Base-by-base conservation (phyloP, 2,329 filamentous ascomycete genomes). In the Sclerotinia subarctica region DNA sequence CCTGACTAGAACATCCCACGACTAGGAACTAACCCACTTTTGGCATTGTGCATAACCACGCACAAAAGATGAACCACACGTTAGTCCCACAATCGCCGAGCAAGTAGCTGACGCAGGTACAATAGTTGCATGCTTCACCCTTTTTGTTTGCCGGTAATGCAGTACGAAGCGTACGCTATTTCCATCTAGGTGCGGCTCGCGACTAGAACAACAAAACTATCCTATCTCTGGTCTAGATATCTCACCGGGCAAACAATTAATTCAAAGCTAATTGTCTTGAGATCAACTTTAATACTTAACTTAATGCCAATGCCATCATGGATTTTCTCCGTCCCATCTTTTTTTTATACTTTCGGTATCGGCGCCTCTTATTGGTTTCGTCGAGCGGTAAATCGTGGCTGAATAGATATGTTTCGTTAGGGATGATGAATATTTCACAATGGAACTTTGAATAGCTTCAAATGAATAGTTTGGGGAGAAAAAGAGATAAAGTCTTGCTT, bases 101-200 rank as follows among this genome's bases (percentile, higher is more conserved):
- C 52, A 26, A 58, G 38, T 57, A 32, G 47, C 29, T 64, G 51
- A 58, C 35, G 38, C 52, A 58, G 63, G 52, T 35, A n/a, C 63
- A 44, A 62, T 47, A 65, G 35, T 57, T 46, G 51, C 63, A 65
- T 58, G 52, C 51, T 65, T 65, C 42, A 58, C 63, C 63, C 63
- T 65, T 65, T 64, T 65, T 44, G 62, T 29, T 65, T 57, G 52
- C 63, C 51, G 63, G 63, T 57, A 65, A 29, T 47, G 42, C 57
- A 26, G 57, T n/a, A 62, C 58, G 44, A 49, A 62, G 58, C 13
- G 35, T 15, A 17, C 26, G 26, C 49, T 56, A 24, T 5, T 47
- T 42, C 63, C 7, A 47, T 32, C 63, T 47, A 58, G 63, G 63
- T 32, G 47, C 63, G 63, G 63, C 52, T 65, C 63, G 63, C 26